Conservation (phyloP, 768 basidiomycete species). For the Agrocybe praecox region DNA sequence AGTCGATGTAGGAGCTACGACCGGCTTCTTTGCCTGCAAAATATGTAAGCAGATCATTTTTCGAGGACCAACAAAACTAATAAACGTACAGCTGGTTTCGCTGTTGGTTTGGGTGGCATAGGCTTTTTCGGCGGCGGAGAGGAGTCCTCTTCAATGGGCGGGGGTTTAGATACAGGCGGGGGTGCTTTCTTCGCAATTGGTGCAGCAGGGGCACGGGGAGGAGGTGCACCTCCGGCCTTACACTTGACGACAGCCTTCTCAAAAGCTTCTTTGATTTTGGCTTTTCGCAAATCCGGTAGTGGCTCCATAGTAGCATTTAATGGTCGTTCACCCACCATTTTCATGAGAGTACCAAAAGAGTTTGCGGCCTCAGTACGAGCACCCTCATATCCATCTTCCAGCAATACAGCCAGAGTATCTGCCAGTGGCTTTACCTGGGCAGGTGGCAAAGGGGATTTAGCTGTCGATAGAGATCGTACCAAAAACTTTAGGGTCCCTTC, state of each 20-base stretch:
- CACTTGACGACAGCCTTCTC: conserved; percentile 93
- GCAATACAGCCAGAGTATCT: conserved; percentile 69
- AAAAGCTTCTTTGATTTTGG: conserved; percentile 92
- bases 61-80: not conserved
- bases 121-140: conserved; percentile 47
- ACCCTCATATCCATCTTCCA: conserved; percentile 89
- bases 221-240: conserved; percentile 62
- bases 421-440: conserved; percentile 82
- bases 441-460: conserved; percentile 68
- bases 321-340: conserved; percentile 93
- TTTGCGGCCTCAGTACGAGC: conserved; percentile 90
- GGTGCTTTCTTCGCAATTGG: conserved; percentile 17
- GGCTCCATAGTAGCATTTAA: conserved; percentile 86
- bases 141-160: conserved; percentile 28
- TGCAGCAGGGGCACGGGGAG: conserved; percentile 42
- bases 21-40: conserved; percentile 53
- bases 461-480: conserved; percentile 72
- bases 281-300: conserved; percentile 84
- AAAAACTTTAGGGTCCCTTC: conserved; percentile 91
- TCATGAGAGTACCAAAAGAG: conserved; percentile 90
- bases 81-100: conserved; percentile 51
- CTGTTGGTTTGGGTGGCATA: conserved; percentile 44
- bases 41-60: not conserved
- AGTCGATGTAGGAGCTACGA: conserved; percentile 28
- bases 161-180: conserved; percentile 10